A percentile compares a stretch with the other conserved stretches of the same genome.
phyloP scores from a whole-genome alignment of 2,329 filamentous ascomycete species.

The Plectosphaerella cucumerina region DNA sequence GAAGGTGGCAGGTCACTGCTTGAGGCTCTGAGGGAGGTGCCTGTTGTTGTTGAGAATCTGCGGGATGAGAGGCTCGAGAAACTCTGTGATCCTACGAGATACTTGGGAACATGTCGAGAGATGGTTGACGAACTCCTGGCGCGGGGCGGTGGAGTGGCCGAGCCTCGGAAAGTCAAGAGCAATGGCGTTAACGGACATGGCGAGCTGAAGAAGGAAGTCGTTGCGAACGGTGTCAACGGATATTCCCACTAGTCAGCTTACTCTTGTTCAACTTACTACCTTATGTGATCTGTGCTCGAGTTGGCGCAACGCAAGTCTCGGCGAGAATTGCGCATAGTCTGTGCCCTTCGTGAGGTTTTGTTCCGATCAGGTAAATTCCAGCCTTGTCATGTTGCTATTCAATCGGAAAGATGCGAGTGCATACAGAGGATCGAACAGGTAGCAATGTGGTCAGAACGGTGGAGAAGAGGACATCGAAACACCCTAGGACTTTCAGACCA shows the following conservation, averaged over 20 bases:
- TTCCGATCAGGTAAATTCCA: no score
- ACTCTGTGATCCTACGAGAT: slow-evolving; percentile 11
- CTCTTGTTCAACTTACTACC: slow-evolving; percentile 2
- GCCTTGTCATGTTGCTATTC: no score
- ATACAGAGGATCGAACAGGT: no score
- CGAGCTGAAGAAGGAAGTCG: background rate
- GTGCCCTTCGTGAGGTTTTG: no score
- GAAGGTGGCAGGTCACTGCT: slow-evolving; percentile 36
- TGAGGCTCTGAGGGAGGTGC: slow-evolving; percentile 33
- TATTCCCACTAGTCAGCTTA: slow-evolving; percentile 1
- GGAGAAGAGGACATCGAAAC: no score
- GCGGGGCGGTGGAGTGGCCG: background rate
- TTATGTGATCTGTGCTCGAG: no score
- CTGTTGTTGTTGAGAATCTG: slow-evolving; percentile 36
- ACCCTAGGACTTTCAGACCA: background rate
- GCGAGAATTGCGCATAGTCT: no score
- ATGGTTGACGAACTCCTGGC: slow-evolving; percentile 11
- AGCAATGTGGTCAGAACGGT: no score
- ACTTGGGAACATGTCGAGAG: slow-evolving; percentile 11
- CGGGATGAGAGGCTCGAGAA: slow-evolving; percentile 17
- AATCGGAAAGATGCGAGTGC: no score
- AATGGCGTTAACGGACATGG: background rate
- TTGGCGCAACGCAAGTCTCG: no score
- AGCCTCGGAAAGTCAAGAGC: background rate
- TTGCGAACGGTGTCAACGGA: slow-evolving; percentile 11